phyloP scores from a whole-genome alignment of 176 grass and related monocot species.

The Thalia dealbata region DNA sequence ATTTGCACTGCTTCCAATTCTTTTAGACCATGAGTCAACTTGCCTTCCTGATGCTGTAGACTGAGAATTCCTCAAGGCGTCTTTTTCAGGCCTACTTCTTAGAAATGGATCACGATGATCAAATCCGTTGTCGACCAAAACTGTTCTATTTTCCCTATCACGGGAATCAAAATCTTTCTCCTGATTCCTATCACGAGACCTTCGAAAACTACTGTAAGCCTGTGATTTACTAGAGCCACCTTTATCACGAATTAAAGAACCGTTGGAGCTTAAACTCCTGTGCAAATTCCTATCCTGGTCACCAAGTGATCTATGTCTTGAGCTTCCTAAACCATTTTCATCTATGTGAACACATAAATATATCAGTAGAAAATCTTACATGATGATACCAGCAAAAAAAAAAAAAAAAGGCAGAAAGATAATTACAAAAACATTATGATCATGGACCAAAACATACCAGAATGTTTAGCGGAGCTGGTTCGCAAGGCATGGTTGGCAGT shows the following conservation, averaged over 20 bases:
- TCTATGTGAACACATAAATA: constrained; percentile 16
- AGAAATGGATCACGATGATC: constrained; percentile 9
- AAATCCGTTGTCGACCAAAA: constrained; percentile 22
- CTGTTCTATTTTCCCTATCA: constrained; percentile 24
- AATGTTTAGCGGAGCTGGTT: constrained; percentile 22
- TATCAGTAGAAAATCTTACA: background rate
- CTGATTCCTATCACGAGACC: constrained; percentile 25
- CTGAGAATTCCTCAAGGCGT: constrained; percentile 27
- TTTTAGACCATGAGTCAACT: constrained; percentile 27
- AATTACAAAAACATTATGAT: background rate
- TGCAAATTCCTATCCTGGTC: constrained; percentile 22
- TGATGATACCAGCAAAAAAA: background rate
- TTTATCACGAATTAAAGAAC: constrained; percentile 17
- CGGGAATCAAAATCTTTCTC: constrained; percentile 22
- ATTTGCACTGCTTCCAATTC: constrained; percentile 11
- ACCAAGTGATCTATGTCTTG: constrained; percentile 22
- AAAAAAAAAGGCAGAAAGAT: constrained; percentile 6
- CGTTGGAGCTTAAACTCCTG: constrained; percentile 23
- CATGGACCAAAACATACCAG: constrained; percentile 15
- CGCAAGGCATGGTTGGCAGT: constrained; percentile 11
- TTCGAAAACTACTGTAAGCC: constrained; percentile 40
- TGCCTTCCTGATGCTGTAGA: constrained; percentile 24
- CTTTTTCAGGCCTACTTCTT: constrained; percentile 3
- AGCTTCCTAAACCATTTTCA: constrained; percentile 28
- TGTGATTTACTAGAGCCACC: constrained; percentile 28